Conservation (phyloP, 331 rosid genomes). For the Rhamnella rubrinervis region DNA sequence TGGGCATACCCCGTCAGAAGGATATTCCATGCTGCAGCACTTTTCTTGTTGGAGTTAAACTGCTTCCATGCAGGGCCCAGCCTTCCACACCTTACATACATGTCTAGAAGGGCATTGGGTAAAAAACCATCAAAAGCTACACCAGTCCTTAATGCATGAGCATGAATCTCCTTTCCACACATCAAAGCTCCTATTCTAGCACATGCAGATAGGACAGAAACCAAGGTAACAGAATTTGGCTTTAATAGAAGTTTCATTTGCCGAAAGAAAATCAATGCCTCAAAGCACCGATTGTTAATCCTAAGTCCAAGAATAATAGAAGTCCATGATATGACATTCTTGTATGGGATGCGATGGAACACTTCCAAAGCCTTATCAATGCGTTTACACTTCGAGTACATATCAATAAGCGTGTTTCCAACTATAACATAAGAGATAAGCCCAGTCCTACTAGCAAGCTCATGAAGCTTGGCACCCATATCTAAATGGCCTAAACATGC, state of each 20-base stretch:
- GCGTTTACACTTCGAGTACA: slow-evolving; percentile 80
- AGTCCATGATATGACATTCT: slow-evolving; percentile 80
- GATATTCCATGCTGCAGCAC: slow-evolving; percentile 78
- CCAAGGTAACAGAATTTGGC: slow-evolving; percentile 72
- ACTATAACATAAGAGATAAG: slow-evolving; percentile 56
- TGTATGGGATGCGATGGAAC: slow-evolving; percentile 56
- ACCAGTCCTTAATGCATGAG: slow-evolving; percentile 80
- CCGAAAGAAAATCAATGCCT: slow-evolving; percentile 64
- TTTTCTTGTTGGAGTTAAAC: slow-evolving; percentile 53
- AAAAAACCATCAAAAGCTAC: slow-evolving; percentile 61
- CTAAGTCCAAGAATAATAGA: slow-evolving; percentile 81
- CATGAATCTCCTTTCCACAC: slow-evolving; percentile 89
- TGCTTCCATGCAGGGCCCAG: slow-evolving; percentile 69
- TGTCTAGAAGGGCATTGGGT: slow-evolving; percentile 82
- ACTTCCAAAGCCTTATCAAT: slow-evolving; percentile 74
- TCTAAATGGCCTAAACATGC: slow-evolving; percentile 66
- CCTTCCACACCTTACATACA: slow-evolving; percentile 93
- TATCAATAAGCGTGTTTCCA: slow-evolving; percentile 73
- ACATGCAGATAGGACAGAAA: slow-evolving; percentile 69
- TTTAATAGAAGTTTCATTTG: slow-evolving; percentile 60
- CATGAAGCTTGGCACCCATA: slow-evolving; percentile 73
- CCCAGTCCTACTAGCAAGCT: slow-evolving; percentile 63
- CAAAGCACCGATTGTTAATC: slow-evolving; percentile 67
- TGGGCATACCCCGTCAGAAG: slow-evolving; percentile 79
- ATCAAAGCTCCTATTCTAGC: slow-evolving; percentile 79